Evolutionary conservation across 352 stramenopile species (phyloP).

Genomic region (Pythium brassicae): DNA sequence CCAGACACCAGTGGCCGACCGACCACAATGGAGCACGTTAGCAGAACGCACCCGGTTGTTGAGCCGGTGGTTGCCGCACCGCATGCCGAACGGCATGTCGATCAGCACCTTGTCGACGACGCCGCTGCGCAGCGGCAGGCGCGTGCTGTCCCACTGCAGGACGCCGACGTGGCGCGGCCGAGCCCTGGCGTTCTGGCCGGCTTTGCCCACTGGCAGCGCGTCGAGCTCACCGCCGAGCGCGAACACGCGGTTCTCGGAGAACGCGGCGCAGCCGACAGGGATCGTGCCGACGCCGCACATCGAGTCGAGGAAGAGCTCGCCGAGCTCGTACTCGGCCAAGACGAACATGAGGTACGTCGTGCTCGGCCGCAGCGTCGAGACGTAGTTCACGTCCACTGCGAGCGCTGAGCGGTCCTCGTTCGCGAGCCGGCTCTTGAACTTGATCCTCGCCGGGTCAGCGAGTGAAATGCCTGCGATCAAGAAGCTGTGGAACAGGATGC

Average conservation of each 20-base stretch:
- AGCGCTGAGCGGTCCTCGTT: conserved; percentile 59
- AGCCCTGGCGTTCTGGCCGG: conserved; percentile 39
- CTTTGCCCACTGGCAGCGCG: conserved; percentile 42
- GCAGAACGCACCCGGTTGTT: conserved; percentile 51
- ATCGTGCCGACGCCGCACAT: conserved; percentile 84
- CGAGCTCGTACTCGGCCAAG: conserved; percentile 43
- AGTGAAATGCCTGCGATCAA: conserved; percentile 66
- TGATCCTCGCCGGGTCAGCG: conserved; percentile 43
- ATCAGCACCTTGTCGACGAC: conserved; percentile 66
- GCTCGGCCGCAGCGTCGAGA: conserved; percentile 73
- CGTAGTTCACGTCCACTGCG: conserved; percentile 49
- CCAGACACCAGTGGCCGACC: too few species aligned
- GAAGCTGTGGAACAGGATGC: conserved; percentile 68
- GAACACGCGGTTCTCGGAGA: conserved; percentile 49
- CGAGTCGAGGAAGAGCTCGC: conserved; percentile 72
- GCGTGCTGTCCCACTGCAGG: conserved; percentile 58
- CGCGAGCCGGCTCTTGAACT: conserved; percentile 65
- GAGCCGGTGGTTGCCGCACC: conserved; percentile 61
- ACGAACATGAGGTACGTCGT: conserved; percentile 76
- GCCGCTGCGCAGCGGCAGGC: conserved; percentile 44
- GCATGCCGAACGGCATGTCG: conserved; percentile 77
- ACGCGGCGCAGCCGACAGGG: conserved; percentile 51
- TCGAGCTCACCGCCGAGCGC: conserved; percentile 67
- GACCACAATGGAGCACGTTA: too few species aligned
- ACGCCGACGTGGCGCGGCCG: conserved; percentile 40